phyloP scores from a whole-genome alignment of 225 moss, liverwort and hornwort species.

The Pseudisothecium myosuroides region DNA sequence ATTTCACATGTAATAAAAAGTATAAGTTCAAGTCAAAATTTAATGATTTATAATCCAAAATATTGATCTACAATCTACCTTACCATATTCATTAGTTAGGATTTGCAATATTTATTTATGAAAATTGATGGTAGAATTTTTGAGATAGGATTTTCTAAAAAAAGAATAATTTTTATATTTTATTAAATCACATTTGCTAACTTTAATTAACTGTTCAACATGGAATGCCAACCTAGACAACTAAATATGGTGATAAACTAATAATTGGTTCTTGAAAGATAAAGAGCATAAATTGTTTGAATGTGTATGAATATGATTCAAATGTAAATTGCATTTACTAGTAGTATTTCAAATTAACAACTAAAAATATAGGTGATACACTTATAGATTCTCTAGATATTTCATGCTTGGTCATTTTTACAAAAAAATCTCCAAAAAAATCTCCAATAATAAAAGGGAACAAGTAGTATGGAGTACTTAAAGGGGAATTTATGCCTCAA shows the following conservation, averaged over 20 bases:
- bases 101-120: neutral
- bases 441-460: neutral
- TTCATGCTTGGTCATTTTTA: neutral
- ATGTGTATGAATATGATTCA: too few relatives aligned
- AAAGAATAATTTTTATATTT: accelerated
- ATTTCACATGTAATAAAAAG: neutral
- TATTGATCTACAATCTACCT: neutral
- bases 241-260: accelerated
- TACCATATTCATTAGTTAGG: neutral
- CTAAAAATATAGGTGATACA: neutral
- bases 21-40: neutral
- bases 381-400: accelerated
- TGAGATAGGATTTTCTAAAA: neutral
- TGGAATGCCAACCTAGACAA: neutral
- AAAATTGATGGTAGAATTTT: neutral
- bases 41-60: neutral
- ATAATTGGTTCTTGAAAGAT: neutral
- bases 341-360: too few relatives aligned
- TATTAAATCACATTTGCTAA: accelerated
- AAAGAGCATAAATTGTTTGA: neutral
- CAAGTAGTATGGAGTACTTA: neutral
- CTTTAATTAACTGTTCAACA: too few relatives aligned
- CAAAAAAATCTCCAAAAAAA: neutral
- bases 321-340: too few relatives aligned
- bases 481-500: neutral